A percentile compares a stretch with the other conserved stretches of the same genome.
These are phyloP conservation scores for Pluteus cervinus DNA, from an alignment of 768 basidiomycete species.

Conservation along the genomic window DNA sequence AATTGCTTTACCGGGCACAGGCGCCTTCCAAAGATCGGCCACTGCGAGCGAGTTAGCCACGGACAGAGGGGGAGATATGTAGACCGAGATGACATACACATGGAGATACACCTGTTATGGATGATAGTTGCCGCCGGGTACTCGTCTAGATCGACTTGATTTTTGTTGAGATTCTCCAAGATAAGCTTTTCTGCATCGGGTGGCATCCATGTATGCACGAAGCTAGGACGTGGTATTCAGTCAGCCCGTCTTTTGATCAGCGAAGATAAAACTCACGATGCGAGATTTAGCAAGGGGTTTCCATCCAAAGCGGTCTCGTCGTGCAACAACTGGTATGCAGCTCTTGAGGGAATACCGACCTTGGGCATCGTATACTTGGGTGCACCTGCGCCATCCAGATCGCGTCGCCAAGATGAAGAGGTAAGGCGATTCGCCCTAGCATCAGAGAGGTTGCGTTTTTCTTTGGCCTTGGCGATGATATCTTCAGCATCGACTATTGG, in stretches of 20 bases:
- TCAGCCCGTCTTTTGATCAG: not conserved
- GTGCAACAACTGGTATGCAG: slow-evolving; percentile 44
- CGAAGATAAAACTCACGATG: slow-evolving; percentile 44
- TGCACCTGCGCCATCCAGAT: slow-evolving; percentile 30
- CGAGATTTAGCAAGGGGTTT: slow-evolving; percentile 56
- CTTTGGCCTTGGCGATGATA: slow-evolving; percentile 35
- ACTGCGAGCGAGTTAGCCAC: slow-evolving; percentile 20
- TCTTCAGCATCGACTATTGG: slow-evolving; percentile 41
- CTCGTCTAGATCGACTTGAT: slow-evolving; percentile 63
- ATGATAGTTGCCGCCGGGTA: slow-evolving; percentile 52
- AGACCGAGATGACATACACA: slow-evolving; percentile 31
- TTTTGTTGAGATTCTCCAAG: slow-evolving; percentile 59
- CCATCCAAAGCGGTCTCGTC: slow-evolving; percentile 56
- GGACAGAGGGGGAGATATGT: not conserved
- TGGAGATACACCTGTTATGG: slow-evolving; percentile 49
- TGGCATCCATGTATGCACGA: slow-evolving; percentile 56
- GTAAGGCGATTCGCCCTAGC: slow-evolving; percentile 21
- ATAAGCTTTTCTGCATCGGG: slow-evolving; percentile 48
- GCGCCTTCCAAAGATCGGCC: slow-evolving; percentile 61
- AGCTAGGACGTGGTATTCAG: slow-evolving; percentile 18
- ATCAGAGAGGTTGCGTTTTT: slow-evolving; percentile 26
- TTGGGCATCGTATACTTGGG: slow-evolving; percentile 43
- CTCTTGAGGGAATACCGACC: slow-evolving; percentile 34
- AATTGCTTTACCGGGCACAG: slow-evolving; percentile 45
- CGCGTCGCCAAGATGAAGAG: slow-evolving; percentile 32